Evolutionary conservation across 2,329 filamentous ascomycete genomes (phyloP), one percentile per base, ranked within the genome.

Genomic region (Fusarium lateritium): DNA sequence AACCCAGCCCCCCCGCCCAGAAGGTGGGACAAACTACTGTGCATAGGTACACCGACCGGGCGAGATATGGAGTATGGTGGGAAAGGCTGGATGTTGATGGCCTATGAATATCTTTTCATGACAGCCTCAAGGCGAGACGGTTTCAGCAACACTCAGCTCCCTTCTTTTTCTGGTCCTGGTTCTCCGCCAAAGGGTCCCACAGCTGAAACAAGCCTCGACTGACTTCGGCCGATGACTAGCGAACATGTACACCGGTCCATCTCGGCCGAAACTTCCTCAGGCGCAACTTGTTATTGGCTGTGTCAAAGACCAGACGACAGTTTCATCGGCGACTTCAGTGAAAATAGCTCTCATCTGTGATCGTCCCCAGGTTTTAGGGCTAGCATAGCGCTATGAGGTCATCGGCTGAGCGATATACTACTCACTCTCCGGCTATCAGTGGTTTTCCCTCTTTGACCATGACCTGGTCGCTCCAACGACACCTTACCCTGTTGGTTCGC

Each of bases 301-400:
- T 39, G 36, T 31, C 52, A 46, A 14, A 10, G 22, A 47, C 43
- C 45, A 51, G 46, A 49, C 26, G 31, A 62, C 49, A 43, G 43
- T 43, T 44, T 46, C 52, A 56, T 52, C 47, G 28, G 45, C 49
- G 44, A 34, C 51, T 51, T 56, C 56, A 55, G 45, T 62, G 43
- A 66, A 54, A 61, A 39, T 50, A 50, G 44, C 46, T 56, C 43
- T 69, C 56, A 17, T 55, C 33, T 21, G 24, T 59, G 51, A 55
- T 67, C 50, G 56, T 63, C 69, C 62, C 69, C 70, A 65, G 68
- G 51, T 69, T 74, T 72, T 71, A 66, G 56, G 68, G 56, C 68
- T 61, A 65, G 56, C 49, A 60, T 43, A 38, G 24, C 39, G 54
- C 52, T 55, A 74, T 74, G 72, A 73, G 69, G 67, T 74, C 72